These are phyloP conservation scores for Picea engelmannii DNA, from an alignment of 83 land plant genomes.

Conservation along the genomic window DNA sequence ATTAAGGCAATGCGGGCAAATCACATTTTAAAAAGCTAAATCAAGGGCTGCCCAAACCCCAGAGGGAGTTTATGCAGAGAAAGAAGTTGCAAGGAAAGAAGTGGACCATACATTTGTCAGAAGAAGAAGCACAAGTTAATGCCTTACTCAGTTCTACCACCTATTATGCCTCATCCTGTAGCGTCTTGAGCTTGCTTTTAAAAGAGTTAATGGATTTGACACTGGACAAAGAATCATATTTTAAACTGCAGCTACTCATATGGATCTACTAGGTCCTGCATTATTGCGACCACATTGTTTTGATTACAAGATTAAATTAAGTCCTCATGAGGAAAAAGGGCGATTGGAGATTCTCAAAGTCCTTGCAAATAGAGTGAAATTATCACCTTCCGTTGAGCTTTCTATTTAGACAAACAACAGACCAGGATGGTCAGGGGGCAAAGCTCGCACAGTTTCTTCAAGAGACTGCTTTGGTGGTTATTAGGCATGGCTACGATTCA, in stretches of 20 bases:
- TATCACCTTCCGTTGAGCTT: conserved; percentile 81
- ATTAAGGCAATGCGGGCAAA: too few species aligned
- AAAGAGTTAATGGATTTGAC: conserved; percentile 99
- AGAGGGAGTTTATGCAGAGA: conserved; percentile 2
- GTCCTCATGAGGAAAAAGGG: conserved; percentile 82
- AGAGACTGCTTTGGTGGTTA: conserved; percentile 87
- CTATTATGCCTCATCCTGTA: too few species aligned
- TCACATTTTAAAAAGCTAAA: too few species aligned
- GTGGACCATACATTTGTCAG: too few species aligned
- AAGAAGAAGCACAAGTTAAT: too few species aligned
- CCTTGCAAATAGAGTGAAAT: conserved; percentile 82
- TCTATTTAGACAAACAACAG: conserved; percentile 71
- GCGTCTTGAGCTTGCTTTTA: conserved; percentile 67
- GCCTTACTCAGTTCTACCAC: too few species aligned
- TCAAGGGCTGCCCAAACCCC: conserved; percentile 23
- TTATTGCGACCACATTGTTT: conserved; percentile 86
- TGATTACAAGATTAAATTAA: conserved; percentile 85
- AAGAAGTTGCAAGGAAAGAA: too few species aligned
- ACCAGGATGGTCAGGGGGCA: conserved; percentile 87
- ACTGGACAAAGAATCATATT: conserved; percentile 95
- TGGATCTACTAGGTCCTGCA: conserved; percentile 92
- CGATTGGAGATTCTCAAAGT: conserved; percentile 81
- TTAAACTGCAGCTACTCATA: conserved; percentile 87
- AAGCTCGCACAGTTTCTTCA: conserved; percentile 88
- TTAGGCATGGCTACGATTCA: conserved; percentile 67